Evolutionary conservation across 306 rosid species (phyloP).

Genomic region (Citrullus amarus): DNA sequence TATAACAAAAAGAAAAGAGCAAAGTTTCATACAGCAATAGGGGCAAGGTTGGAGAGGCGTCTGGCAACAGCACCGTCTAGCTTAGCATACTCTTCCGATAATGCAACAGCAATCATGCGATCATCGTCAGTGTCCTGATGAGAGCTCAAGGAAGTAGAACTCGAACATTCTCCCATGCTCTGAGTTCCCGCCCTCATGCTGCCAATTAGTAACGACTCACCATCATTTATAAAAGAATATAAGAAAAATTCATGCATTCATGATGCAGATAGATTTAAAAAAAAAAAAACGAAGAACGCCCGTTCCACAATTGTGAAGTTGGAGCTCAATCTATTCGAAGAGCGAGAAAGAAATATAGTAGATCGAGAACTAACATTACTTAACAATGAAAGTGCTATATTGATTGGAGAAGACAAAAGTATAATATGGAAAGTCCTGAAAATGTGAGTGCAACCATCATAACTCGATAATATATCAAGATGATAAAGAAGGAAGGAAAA

Average conservation of each 20-base stretch:
- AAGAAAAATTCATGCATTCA: background rate
- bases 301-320: background rate
- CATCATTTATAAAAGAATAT: background rate
- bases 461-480: no score
- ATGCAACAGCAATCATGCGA: constrained; percentile 59
- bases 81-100: constrained; percentile 75
- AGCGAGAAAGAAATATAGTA: background rate
- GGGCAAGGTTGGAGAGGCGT: constrained; percentile 59
- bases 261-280: background rate
- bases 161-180: constrained; percentile 42
- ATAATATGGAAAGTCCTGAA: background rate
- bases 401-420: background rate
- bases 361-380: background rate
- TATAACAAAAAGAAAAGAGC: background rate
- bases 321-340: background rate
- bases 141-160: constrained; percentile 49
- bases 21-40: constrained; percentile 41
- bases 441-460: no score
- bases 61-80: constrained; percentile 50
- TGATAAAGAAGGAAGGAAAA: no score
- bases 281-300: background rate
- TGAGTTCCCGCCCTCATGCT: constrained; percentile 34
- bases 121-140: constrained; percentile 57
- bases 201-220: background rate
- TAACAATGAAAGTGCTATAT: background rate